These are phyloP conservation scores for Bremia lactucae DNA, from an alignment of 352 stramenopile genomes.

Conservation along the genomic window DNA sequence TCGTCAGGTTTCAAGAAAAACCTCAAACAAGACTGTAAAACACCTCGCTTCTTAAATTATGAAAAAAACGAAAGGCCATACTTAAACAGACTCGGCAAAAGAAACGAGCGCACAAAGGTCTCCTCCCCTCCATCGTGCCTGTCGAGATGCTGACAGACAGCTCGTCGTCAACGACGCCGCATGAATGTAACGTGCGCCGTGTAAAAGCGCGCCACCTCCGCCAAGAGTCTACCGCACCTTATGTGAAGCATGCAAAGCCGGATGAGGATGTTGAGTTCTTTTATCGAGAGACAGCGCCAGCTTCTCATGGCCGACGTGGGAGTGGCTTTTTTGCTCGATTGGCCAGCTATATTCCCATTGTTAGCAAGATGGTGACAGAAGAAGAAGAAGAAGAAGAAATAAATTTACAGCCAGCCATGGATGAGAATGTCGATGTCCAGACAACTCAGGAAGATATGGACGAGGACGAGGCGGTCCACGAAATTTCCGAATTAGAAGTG, in stretches of 20 bases:
- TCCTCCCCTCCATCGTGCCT: neutral
- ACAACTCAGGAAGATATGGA: constrained; percentile 20
- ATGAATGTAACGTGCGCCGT: constrained; percentile 16
- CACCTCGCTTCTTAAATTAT: no score
- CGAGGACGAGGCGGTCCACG: constrained; percentile 9
- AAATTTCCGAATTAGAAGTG: constrained; percentile 3
- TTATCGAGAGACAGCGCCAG: neutral
- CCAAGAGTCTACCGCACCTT: constrained; percentile 30
- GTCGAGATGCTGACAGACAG: constrained; percentile 23
- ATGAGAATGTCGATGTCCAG: constrained; percentile 10
- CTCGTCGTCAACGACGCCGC: constrained; percentile 9
- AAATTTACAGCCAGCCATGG: constrained; percentile 4
- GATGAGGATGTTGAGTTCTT: constrained; percentile 15
- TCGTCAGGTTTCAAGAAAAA: no score
- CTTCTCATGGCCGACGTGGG: constrained; percentile 2
- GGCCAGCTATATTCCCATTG: constrained; percentile 55
- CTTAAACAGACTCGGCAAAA: constrained; percentile 1
- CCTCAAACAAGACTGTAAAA: no score
- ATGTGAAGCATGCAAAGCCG: constrained; percentile 11
- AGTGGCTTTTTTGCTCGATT: constrained; percentile 42
- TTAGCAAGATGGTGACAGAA: constrained; percentile 40
- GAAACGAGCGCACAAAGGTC: constrained; percentile 1
- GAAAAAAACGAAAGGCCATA: no score
- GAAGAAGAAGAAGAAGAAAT: constrained; percentile 17
- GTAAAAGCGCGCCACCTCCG: constrained; percentile 20